phyloP scores from a whole-genome alignment of 1,284 basidiomycete genomes.

The Cutaneotrichosporon cyanovorans region DNA sequence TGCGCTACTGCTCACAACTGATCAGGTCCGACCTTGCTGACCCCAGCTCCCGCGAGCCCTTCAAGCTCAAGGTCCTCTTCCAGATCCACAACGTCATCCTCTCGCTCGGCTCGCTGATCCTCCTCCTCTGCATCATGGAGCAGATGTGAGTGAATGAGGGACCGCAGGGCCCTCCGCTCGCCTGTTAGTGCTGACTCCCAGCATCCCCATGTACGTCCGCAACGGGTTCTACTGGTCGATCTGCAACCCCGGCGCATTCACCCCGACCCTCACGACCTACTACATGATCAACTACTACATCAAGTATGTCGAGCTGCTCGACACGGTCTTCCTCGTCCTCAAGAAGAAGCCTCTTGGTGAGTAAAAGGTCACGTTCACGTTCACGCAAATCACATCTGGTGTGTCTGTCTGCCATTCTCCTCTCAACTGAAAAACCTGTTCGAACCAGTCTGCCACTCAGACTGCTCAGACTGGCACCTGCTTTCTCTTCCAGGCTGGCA shows the following conservation, averaged over 20 bases:
- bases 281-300: slow-evolving; percentile 99
- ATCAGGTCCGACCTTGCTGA: background rate
- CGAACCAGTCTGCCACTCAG: too few relatives aligned
- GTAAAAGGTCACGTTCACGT: slow-evolving; percentile 36
- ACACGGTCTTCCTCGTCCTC: slow-evolving; percentile 93
- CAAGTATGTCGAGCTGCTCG: slow-evolving; percentile 87
- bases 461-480: too few relatives aligned
- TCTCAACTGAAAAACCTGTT: too few relatives aligned
- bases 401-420: too few relatives aligned
- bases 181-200: slow-evolving; percentile 13
- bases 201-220: slow-evolving; percentile 62
- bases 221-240: slow-evolving; percentile 68
- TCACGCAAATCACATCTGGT: too few relatives aligned
- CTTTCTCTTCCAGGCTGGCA: too few relatives aligned
- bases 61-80: slow-evolving; percentile 79
- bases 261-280: slow-evolving; percentile 79
- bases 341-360: slow-evolving; percentile 94
- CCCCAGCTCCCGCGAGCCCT: slow-evolving; percentile 54
- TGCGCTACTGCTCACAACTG: background rate
- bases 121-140: slow-evolving; percentile 81
- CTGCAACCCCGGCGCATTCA: slow-evolving; percentile 74
- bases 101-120: slow-evolving; percentile 68
- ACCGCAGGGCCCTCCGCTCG: background rate
- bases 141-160: slow-evolving; percentile 56
- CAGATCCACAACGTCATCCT: slow-evolving; percentile 87